These are phyloP conservation scores for Starmera quercuum DNA, from an alignment of 805 yeast genomes.

Conservation along the genomic window DNA sequence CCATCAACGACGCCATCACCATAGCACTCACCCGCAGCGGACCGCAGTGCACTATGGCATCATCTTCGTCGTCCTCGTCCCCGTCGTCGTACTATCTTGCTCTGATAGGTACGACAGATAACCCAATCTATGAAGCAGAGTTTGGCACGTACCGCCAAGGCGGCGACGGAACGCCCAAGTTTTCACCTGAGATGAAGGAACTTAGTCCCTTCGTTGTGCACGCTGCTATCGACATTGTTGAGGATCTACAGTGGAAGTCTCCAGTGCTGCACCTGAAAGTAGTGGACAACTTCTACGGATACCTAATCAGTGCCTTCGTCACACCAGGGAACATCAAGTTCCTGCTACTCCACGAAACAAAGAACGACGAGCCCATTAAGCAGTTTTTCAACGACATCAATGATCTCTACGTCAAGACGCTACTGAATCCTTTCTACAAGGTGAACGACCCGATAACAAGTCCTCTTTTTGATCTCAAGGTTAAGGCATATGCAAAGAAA, in stretches of 20 bases:
- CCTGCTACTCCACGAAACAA: conserved; percentile 54
- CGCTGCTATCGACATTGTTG: conserved; percentile 84
- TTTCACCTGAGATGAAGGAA: conserved; percentile 66
- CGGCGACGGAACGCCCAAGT: conserved; percentile 48
- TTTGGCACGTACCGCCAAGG: conserved; percentile 68
- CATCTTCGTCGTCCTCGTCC: no score
- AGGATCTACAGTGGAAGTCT: conserved; percentile 78
- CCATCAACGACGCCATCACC: no score
- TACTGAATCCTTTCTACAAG: conserved; percentile 80
- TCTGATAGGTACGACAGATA: conserved; percentile 79
- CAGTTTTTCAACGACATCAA: conserved; percentile 81
- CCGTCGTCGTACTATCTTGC: conserved; percentile 90
- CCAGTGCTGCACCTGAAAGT: conserved; percentile 61
- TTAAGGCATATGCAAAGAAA: conserved; percentile 65
- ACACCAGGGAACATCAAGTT: conserved; percentile 86
- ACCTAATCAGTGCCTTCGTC: conserved; percentile 72
- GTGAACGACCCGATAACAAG: conserved; percentile 69
- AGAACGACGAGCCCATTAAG: conserved; percentile 64
- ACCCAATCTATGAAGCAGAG: conserved; percentile 82
- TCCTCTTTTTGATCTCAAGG: conserved; percentile 67
- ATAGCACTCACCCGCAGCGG: no score
- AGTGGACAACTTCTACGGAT: conserved; percentile 82
- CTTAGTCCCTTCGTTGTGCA: conserved; percentile 84
- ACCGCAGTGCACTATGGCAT: no score
- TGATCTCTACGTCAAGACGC: conserved; percentile 79